These are phyloP conservation scores for Solanum lignicaule DNA, from an alignment of 257 asterid genomes.

Conservation along the genomic window DNA sequence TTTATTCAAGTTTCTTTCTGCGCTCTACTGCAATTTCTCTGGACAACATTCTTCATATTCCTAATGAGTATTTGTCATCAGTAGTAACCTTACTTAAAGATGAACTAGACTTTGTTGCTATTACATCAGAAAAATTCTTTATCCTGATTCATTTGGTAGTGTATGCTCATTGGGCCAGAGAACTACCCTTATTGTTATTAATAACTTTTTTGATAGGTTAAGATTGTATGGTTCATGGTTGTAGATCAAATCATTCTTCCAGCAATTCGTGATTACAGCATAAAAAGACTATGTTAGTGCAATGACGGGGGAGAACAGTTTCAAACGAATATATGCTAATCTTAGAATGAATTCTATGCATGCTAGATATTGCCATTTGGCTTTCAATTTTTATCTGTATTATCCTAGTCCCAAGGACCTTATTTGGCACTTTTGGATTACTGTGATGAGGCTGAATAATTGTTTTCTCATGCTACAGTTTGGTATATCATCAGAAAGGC, in stretches of 20 bases:
- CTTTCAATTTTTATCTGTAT: not conserved
- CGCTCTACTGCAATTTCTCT: not conserved
- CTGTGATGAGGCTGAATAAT: not conserved
- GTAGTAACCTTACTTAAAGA: not conserved
- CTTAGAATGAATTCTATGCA: not conserved
- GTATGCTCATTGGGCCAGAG: not conserved
- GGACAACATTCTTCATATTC: not conserved
- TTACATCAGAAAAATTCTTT: not conserved
- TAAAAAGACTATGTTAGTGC: not conserved
- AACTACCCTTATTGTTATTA: not conserved
- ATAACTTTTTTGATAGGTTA: not conserved
- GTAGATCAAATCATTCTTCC: not conserved
- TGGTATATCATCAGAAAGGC: constrained; percentile 75
- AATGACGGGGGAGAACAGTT: not conserved
- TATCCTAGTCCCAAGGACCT: not conserved
- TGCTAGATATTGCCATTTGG: not conserved
- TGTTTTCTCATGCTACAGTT: constrained; percentile 36
- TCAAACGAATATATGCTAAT: not conserved
- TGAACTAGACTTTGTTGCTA: not conserved
- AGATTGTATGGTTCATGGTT: not conserved
- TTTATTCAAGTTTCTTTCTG: not conserved
- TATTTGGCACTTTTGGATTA: not conserved
- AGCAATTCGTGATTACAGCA: not conserved
- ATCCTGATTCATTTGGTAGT: not conserved
- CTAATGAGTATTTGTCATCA: not conserved